Percentiles rank a stretch among this genome's conserved stretches.
phyloP scores from a whole-genome alignment of 805 yeast species.

The Priceomyces melissophilus region DNA sequence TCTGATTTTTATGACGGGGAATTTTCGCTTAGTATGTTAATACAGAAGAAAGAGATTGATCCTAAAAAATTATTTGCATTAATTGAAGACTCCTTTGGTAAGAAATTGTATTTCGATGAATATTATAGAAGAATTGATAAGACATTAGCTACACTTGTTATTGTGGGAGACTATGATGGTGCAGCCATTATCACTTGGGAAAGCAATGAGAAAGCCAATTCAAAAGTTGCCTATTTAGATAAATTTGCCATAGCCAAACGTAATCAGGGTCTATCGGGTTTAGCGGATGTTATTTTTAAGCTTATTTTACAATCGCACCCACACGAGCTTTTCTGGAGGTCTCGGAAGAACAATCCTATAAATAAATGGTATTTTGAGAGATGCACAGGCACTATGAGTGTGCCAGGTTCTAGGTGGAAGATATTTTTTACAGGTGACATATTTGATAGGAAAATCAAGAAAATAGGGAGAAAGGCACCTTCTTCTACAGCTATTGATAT shows the following conservation, averaged over 20 bases:
- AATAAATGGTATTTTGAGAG: conserved; percentile 98
- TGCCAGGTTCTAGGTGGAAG: conserved; percentile 36
- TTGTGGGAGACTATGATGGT: conserved; percentile 95
- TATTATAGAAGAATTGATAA: conserved; percentile 66
- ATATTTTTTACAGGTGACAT: conserved; percentile 40
- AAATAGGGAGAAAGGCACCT: conserved; percentile 9
- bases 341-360: conserved; percentile 81
- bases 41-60: conserved; percentile 44
- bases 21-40: conserved; percentile 39
- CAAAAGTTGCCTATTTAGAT: conserved; percentile 72
- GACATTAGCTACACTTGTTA: conserved; percentile 68
- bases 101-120: conserved; percentile 58
- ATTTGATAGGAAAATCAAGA: conserved; percentile 33
- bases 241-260: conserved; percentile 86
- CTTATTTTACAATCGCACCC: conserved; percentile 67
- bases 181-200: conserved; percentile 93
- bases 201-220: conserved; percentile 11
- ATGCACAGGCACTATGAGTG: conserved; percentile 60
- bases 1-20: conserved; percentile 23
- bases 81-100: conserved; percentile 77
- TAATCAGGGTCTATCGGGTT: conserved; percentile 87
- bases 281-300: conserved; percentile 91
- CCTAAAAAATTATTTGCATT: conserved; percentile 54
- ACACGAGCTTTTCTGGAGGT: conserved; percentile 82
- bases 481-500: conserved; percentile 20